These are phyloP conservation scores for Aspergillus versicolor DNA, from an alignment of 2,329 filamentous ascomycete genomes.

Conservation along the genomic window DNA sequence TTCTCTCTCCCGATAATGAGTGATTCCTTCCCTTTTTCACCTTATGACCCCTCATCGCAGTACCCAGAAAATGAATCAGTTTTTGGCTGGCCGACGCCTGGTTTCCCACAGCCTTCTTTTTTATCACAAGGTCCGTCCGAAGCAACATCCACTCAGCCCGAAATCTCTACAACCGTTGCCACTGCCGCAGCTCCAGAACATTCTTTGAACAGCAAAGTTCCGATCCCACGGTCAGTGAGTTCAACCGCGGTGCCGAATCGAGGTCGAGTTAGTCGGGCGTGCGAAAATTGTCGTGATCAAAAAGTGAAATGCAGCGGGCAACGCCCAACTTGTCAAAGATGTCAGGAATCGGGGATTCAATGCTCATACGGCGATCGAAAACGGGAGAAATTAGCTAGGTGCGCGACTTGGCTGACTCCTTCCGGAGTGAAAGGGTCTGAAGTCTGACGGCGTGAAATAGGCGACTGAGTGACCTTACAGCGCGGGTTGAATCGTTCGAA, in stretches of 20 bases:
- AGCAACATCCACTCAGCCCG: constrained; percentile 11
- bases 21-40: constrained; percentile 18
- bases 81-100: constrained; percentile 19
- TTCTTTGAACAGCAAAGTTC: constrained; percentile 28
- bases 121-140: constrained; percentile 19
- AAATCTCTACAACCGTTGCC: constrained; percentile 13
- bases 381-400: constrained; percentile 45
- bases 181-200: constrained; percentile 15
- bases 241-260: constrained; percentile 24
- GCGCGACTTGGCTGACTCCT: constrained; percentile 16
- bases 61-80: constrained; percentile 16
- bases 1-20: constrained; percentile 19
- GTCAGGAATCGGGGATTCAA: constrained; percentile 39
- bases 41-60: constrained; percentile 17
- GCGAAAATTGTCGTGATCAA: constrained; percentile 46
- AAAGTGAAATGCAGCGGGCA: constrained; percentile 50
- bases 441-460: constrained; percentile 25
- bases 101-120: constrained; percentile 18
- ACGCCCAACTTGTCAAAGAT: constrained; percentile 43
- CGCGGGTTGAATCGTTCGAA: constrained; percentile 38
- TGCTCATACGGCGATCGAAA: constrained; percentile 48
- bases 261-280: constrained; percentile 40
- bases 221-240: constrained; percentile 29
- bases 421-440: background rate
- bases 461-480: constrained; percentile 39